phyloP scores from a whole-genome alignment of 2,329 filamentous ascomycete species.

The Fusarium sp. region DNA sequence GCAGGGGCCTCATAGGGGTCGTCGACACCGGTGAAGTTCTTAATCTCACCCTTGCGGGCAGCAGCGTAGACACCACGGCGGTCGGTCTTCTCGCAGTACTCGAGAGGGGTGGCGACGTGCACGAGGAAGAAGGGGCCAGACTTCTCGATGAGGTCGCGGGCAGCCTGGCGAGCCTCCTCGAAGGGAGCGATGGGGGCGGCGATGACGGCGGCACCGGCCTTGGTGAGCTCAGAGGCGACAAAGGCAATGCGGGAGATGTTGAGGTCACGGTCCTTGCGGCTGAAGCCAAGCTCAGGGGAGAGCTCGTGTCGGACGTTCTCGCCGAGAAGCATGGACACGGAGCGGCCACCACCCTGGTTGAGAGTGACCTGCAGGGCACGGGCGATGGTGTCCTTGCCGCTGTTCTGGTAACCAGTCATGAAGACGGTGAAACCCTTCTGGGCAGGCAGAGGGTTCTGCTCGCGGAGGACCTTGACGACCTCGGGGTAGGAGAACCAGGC shows the following conservation, averaged over 20 bases:
- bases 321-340: constrained; percentile 92
- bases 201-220: constrained; percentile 93
- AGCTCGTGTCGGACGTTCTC: constrained; percentile 96
- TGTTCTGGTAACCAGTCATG: constrained; percentile 96
- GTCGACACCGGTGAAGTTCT: constrained; percentile 98
- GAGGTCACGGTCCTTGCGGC: constrained; percentile 88
- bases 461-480: constrained; percentile 94
- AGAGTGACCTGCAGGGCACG: constrained; percentile 96
- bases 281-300: constrained; percentile 95
- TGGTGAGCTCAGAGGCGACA: constrained; percentile 93
- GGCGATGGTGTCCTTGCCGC: constrained; percentile 95
- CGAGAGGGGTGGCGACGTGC: constrained; percentile 92
- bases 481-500: constrained; percentile 99
- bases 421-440: constrained; percentile 98
- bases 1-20: constrained; percentile 91
- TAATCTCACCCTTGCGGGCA: constrained; percentile 90
- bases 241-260: constrained; percentile 98
- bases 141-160: constrained; percentile 87
- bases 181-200: constrained; percentile 96
- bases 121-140: constrained; percentile 93
- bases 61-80: constrained; percentile 89
- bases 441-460: constrained; percentile 92
- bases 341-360: constrained; percentile 96
- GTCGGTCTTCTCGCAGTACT: constrained; percentile 95
- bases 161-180: constrained; percentile 79